Evolutionary conservation across 371 early-diverging fungal species (phyloP), one percentile per base, ranked within the genome.

Genomic region (Phascolomyces articulosus): DNA sequence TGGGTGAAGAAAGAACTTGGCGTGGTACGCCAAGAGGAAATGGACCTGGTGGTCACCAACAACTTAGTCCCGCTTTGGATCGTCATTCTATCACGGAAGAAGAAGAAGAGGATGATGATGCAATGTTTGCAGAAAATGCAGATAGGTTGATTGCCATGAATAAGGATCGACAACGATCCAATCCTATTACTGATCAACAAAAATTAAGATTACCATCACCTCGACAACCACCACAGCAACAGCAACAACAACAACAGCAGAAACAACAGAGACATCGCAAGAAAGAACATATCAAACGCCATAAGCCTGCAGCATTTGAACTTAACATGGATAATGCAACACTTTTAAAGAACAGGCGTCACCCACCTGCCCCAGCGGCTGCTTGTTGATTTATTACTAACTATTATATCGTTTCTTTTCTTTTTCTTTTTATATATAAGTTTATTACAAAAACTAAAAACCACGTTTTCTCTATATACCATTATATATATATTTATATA

Each of bases 1-100:
- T 86, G 83, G 87, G 80, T 27, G 89, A 89, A 65, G 89, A 89
- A 38, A 56, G 38, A 10, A 62, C 58, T 16, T 58, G 58, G 58
- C 49, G 54, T 13, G 64, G 53, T 48, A 47, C 55, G 13, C 13
- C 54, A n/a, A 8, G 24, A 15, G 44, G 44, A 18, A n/a, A n/a
- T n/a, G n/a, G n/a, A n/a, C n/a, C n/a, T n/a, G 58, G 38, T 40
- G n/a, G n/a, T 23, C 51, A 20, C 21, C 51, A 26, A 49, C 21
- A 51, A 24, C 31, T 18, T 60, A 20, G 34, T 58, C 34, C 9
- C 9, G 41, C 29, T 18, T 6, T 40, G 11, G 40, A 58, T 13
- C 34, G 11, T 34, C 34, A 34, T 34, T 34, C 34, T 34, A 11
- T 34, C 11, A 34, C 34, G 11, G 58, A 40, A 24, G 58, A 40